Base-by-base conservation (phyloP, 192 early-diverging fungal genomes). In the Umbelopsis sp. region DNA sequence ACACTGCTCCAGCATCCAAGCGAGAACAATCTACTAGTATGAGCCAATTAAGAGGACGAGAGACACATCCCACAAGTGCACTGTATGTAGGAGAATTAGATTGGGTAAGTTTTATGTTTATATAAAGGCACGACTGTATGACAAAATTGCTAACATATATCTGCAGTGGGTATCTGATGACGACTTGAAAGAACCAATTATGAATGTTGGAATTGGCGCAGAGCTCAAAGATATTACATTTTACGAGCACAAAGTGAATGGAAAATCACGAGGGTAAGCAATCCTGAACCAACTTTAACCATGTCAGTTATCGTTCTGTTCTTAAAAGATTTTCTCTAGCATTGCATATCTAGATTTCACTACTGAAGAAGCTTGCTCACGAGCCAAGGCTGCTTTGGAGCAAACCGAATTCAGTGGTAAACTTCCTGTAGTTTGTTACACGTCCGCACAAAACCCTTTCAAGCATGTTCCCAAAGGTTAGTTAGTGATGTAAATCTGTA, bases 221-320 rank as follows among this genome's bases (percentile, higher is more conserved):
- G 77, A 88, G 26, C 51, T 89, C n/a, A 72, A 76, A 16, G 85
- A 88, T 21, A 65, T 86, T 17, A 83, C 85, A 24, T 89, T 89
- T 54, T 81, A 84, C 59, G 88, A 89, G 53, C 84, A 86, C 69
- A 89, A 89, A 78, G 81, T 85, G 9, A 89, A 89, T 66, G 88
- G 88, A 43, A 89, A 89, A 83, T 89, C 87, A 74, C 69, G 83
- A 74, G 88, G 88, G 70, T 81, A 77, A 32, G 22, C 47, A 36
- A 20, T 52, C n/a, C n/a, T n/a, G n/a, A n/a, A n/a, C n/a, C n/a
- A n/a, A n/a, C n/a, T n/a, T n/a, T n/a, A n/a, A n/a, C n/a, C n/a
- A n/a, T n/a, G n/a, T n/a, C n/a, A n/a, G n/a, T n/a, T n/a, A n/a
- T n/a, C n/a, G n/a, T n/a, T n/a, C n/a, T n/a, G n/a, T n/a, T n/a